phyloP scores from a whole-genome alignment of 2,329 filamentous ascomycete genomes.

The Cercospora beticola region DNA sequence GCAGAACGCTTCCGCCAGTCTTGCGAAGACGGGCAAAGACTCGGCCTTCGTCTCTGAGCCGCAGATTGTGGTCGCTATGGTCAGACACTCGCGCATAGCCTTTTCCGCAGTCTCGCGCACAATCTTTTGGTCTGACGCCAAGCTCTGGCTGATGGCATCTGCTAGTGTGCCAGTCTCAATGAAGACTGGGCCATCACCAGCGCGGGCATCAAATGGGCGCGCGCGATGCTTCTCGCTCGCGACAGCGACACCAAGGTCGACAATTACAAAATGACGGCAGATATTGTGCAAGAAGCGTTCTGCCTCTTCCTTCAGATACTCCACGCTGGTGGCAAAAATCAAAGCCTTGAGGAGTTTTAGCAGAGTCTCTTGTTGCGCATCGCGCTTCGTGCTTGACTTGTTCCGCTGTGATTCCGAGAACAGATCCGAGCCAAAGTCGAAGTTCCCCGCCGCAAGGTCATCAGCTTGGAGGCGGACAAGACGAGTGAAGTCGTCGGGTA shows the following conservation, averaged over 20 bases:
- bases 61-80: slow-evolving; percentile 74
- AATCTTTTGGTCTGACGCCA: slow-evolving; percentile 78
- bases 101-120: slow-evolving; percentile 81
- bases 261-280: slow-evolving; percentile 83
- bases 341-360: slow-evolving; percentile 87
- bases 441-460: slow-evolving; percentile 72
- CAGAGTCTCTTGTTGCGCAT: slow-evolving; percentile 75
- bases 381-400: slow-evolving; percentile 82
- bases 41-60: slow-evolving; percentile 67
- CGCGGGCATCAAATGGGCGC: slow-evolving; percentile 78
- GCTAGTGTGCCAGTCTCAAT: slow-evolving; percentile 85
- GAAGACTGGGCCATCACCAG: slow-evolving; percentile 81
- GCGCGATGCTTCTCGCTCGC: slow-evolving; percentile 73
- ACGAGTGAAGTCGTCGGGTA: slow-evolving; percentile 85
- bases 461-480: slow-evolving; percentile 85
- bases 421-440: slow-evolving; percentile 66
- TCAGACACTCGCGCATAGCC: slow-evolving; percentile 74
- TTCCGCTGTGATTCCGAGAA: slow-evolving; percentile 76
- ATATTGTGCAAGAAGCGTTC: slow-evolving; percentile 74
- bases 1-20: slow-evolving; percentile 79
- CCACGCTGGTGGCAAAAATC: slow-evolving; percentile 76
- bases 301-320: slow-evolving; percentile 75
- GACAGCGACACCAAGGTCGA: slow-evolving; percentile 85
- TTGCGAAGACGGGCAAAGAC: slow-evolving; percentile 78
- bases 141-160: slow-evolving; percentile 84